Evolutionary conservation across 306 rosid species (phyloP), one percentile per base, ranked within the genome.

Genomic region (Trifolium repens): DNA sequence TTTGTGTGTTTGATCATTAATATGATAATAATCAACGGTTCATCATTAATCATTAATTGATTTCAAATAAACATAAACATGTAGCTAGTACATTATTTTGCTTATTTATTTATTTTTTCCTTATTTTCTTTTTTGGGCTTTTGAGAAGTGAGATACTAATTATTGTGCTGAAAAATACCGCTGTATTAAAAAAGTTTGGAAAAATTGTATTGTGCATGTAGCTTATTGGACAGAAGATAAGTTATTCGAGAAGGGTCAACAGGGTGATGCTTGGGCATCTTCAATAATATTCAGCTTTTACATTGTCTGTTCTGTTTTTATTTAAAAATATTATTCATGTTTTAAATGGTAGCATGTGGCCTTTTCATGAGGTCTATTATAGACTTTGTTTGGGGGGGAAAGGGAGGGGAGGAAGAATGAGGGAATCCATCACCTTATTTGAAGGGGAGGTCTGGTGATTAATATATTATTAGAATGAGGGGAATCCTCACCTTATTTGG

Each of bases 141-240:
- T 12, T 71, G 32, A 43, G 44, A 43, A 17, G 42, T 40, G 16
- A 9, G 44, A 26, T 54, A 7, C 44, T 8, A 24, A 15, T 42
- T 42, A n/a, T 73, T 59, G 52, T 13, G 50, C 9, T 14, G 19
- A 47, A 34, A 42, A 62, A 12, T 34, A 17, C 35, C 3, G 11
- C 8, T 59, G 34, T 46, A n/a, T 46, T 14, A 14, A 5, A 60
- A 5, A 60, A 61, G 35, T 74, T 7, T 74, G 4, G 49, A 6
- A 46, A 74, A 32, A 44, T 30, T 34, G 37, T 6, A 34, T 34
- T 63, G 52, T 63, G 27, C 40, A 12, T 57, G 39, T 34, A 46
- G 14, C 69, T 73, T 43, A 54, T 62, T 50, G 50, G 71, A 12
- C 22, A 49, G 52, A 34, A 34, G 46, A 26, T 27, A 58, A 40